Percentiles rank a stretch among this genome's conserved stretches.
Conservation (phyloP, 2,329 filamentous ascomycete genomes). For the Penicillium polonicum region DNA sequence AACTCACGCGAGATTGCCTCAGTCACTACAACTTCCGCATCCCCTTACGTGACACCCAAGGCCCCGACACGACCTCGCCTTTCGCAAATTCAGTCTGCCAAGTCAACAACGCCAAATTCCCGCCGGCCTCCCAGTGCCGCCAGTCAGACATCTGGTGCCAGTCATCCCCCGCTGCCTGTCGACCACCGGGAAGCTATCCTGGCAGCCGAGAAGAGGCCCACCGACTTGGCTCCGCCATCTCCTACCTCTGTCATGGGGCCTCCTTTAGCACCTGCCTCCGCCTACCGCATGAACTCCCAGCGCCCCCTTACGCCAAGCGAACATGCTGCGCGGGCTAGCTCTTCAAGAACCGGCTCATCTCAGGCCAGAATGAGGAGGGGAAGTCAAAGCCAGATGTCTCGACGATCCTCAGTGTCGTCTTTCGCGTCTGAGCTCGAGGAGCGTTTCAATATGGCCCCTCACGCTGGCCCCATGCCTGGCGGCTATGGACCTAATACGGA, state of each 20-base stretch:
- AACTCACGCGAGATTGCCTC: conserved; percentile 27
- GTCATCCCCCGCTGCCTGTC: conserved; percentile 70
- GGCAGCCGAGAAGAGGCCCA: conserved; percentile 65
- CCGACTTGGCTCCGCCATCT: conserved; percentile 44
- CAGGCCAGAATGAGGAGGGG: conserved; percentile 54
- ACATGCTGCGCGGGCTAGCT: conserved; percentile 45
- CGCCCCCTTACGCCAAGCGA: conserved; percentile 63
- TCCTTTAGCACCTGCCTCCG: conserved; percentile 78
- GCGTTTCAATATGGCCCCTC: conserved; percentile 73
- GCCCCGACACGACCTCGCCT: conserved; percentile 29
- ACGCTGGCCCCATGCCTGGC: conserved; percentile 50
- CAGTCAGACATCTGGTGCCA: conserved; percentile 58
- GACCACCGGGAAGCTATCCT: conserved; percentile 86
- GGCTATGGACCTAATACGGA: conserved; percentile 75
- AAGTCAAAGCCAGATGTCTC: conserved; percentile 50
- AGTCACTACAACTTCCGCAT: conserved; percentile 7
- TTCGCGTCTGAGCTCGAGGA: conserved; percentile 93
- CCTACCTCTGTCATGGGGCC: conserved; percentile 69
- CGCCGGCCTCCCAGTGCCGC: conserved; percentile 70
- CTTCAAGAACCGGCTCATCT: conserved; percentile 53
- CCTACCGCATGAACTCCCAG: conserved; percentile 53
- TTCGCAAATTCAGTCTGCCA: conserved; percentile 30
- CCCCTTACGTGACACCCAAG: conserved; percentile 37
- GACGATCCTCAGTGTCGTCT: conserved; percentile 86
- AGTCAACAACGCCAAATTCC: conserved; percentile 37